Conservation (phyloP, 768 basidiomycete species). For the Daedalea quercina region DNA sequence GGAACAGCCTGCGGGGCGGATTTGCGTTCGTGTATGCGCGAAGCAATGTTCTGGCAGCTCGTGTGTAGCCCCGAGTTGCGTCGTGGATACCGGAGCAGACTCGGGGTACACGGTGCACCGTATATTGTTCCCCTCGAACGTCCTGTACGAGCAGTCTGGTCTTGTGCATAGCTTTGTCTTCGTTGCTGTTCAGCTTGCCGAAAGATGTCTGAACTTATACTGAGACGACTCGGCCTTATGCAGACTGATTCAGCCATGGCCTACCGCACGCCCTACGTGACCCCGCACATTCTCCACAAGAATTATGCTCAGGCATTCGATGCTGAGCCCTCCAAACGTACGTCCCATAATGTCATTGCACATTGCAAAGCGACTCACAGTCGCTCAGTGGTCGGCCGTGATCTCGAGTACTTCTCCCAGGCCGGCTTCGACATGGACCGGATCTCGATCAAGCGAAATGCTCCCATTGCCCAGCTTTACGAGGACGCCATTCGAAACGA, state of each 20-base stretch:
- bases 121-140: not conserved
- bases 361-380: not conserved
- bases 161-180: not conserved
- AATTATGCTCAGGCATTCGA: constrained; percentile 75
- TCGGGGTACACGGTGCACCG: not conserved
- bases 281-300: constrained; percentile 85
- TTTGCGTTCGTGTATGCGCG: too few relatives aligned
- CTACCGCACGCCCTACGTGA: constrained; percentile 76
- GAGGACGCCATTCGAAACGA: constrained; percentile 99
- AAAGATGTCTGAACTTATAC: not conserved
- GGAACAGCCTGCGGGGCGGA: too few relatives aligned
- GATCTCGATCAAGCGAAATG: constrained; percentile 93
- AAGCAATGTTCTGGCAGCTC: too few relatives aligned
- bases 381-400: constrained; percentile 75
- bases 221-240: not conserved
- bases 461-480: constrained; percentile 83
- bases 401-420: constrained; percentile 96
- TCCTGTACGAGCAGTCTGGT: not conserved
- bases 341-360: constrained; percentile 19
- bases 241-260: constrained; percentile 42
- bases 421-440: constrained; percentile 99
- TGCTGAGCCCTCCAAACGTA: constrained; percentile 55
- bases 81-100: not conserved
- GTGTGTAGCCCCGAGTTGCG: not conserved
- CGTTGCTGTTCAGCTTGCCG: not conserved